A percentile compares a stretch with the other conserved stretches of the same genome.
Conservation (phyloP, 1,139 yeast species). For the Arxiozyma bovina region DNA sequence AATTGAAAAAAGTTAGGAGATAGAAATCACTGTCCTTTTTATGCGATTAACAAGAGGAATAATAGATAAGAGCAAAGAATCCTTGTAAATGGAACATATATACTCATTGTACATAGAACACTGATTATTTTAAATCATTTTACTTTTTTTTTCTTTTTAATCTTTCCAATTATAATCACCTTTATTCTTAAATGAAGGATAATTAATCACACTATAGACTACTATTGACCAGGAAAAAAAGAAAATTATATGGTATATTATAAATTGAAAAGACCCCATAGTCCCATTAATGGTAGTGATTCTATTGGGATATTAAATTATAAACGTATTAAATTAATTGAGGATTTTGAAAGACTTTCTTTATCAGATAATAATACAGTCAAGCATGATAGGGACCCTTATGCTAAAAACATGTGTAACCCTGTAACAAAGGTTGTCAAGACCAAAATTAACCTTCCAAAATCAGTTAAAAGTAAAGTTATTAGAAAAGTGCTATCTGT, state of each 20-base stretch:
- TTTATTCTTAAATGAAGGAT: neutral
- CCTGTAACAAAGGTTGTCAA: slow-evolving; percentile 7
- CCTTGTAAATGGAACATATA: neutral
- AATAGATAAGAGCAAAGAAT: too few relatives aligned
- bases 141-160: too few relatives aligned
- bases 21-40: too few relatives aligned
- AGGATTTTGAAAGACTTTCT: slow-evolving; percentile 25
- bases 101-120: neutral
- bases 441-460: slow-evolving; percentile 6
- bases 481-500: neutral
- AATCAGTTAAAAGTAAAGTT: slow-evolving; percentile 7
- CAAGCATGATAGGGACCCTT: neutral
- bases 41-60: neutral
- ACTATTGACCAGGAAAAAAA: neutral
- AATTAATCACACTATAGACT: neutral
- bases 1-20: too few relatives aligned
- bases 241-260: neutral
- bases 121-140: neutral
- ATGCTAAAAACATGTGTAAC: neutral
- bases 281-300: slow-evolving; percentile 10
- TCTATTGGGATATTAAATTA: slow-evolving; percentile 14
- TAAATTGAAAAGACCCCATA: slow-evolving; percentile 20
- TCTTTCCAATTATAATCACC: too few relatives aligned
- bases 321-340: slow-evolving; percentile 23
- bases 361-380: slow-evolving; percentile 4